Evolutionary conservation across 2,329 filamentous ascomycete species (phyloP), one percentile per base, ranked within the genome.

Genomic region (Capronia americana): DNA sequence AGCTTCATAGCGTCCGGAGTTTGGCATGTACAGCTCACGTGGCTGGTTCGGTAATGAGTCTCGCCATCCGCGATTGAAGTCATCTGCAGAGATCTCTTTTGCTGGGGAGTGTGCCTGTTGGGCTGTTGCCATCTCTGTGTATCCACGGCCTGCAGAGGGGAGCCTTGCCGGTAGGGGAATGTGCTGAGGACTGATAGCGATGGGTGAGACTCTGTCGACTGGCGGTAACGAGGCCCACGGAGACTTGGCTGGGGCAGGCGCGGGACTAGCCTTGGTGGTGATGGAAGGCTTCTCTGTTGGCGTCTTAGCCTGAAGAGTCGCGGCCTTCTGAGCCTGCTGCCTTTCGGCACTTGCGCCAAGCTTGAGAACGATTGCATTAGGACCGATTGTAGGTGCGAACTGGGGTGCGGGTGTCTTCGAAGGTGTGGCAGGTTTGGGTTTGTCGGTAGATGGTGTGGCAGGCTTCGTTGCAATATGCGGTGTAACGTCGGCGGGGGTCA

Each of bases 51-150:
- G 75, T 41, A 84, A 83, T 4, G 88, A 86, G 68, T 97, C 92
- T 73, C 91, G 86, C 89, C 92, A 96, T 38, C 90, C 87, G 69
- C 95, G 87, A 76, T 90, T 96, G 75, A 97, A 98, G 71, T 97
- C 94, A 77, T 98, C 95, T 0, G 93, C 91, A 5, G 93, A 92
- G 69, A 97, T 96, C 76, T 98, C 93, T 74, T 92, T 92, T 0
- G 90, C 85, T 26, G 83, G 81, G 14, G 77, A 73, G 24, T 69
- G 61, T 0, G 93, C 91, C 5, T 92, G 91, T 69, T 97, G 95
- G 75, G 97, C 92, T 74, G 92, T 92, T 26, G 83, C 81, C 10
- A 76, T 70, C 23, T 83, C 82, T 20, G 83, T 83, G 58, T 83
- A 83, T 20, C 82, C 81, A 61, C 81, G 81, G 68, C 89, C 88